Conservation (phyloP, 306 rosid species). For the Vicia villosa region DNA sequence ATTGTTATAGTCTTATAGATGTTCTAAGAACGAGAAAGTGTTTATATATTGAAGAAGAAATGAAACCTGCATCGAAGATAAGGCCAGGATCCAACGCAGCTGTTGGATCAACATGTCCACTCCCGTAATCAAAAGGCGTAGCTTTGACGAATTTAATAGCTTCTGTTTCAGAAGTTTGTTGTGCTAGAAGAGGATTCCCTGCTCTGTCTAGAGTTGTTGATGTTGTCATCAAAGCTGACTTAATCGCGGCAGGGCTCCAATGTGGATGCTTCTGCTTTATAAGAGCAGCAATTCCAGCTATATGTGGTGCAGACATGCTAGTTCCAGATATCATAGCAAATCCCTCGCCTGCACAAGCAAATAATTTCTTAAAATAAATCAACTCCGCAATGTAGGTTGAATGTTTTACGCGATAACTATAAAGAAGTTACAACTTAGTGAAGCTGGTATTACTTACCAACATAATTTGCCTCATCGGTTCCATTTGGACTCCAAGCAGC, state of each 20-base stretch:
- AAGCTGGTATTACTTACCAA: constrained; percentile 55
- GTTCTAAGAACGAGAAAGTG: not conserved
- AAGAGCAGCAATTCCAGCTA: constrained; percentile 98
- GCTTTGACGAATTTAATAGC: constrained; percentile 71
- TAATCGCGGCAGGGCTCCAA: constrained; percentile 99
- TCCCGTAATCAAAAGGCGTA: constrained; percentile 94
- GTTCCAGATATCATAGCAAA: constrained; percentile 99
- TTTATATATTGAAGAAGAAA: constrained; percentile 21
- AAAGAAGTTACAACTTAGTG: constrained; percentile 16
- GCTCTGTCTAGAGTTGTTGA: constrained; percentile 85
- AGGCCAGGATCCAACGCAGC: constrained; percentile 99
- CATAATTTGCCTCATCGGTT: constrained; percentile 90
- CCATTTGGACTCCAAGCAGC: constrained; percentile 99
- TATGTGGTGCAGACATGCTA: constrained; percentile 99
- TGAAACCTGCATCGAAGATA: constrained; percentile 85
- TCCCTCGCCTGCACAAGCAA: constrained; percentile 70
- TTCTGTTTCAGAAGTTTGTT: constrained; percentile 88
- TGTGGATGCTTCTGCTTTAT: constrained; percentile 95
- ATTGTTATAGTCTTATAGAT: not conserved
- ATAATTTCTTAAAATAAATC: constrained; percentile 17
- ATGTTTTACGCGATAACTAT: constrained; percentile 5
- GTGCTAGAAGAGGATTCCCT: constrained; percentile 90
- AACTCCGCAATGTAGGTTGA: not conserved
- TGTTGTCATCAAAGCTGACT: constrained; percentile 97
- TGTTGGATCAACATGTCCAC: constrained; percentile 96